Base-by-base conservation (phyloP, 2,329 filamentous ascomycete genomes). In the Diaporthe batatas region DNA sequence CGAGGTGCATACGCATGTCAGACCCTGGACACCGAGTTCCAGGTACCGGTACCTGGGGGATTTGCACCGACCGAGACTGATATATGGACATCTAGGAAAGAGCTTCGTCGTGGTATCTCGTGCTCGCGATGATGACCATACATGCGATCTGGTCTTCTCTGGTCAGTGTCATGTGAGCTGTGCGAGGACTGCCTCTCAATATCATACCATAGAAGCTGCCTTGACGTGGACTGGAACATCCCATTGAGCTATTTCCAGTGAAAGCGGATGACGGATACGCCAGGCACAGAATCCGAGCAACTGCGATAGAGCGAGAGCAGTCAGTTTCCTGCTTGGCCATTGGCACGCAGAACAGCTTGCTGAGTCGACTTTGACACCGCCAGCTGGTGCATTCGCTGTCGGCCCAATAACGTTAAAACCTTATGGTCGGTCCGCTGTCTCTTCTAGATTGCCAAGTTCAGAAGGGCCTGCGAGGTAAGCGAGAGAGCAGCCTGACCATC, bases 341-440 rank as follows among this genome's bases (percentile, higher is more conserved):
- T 12, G 29, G 39, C 59, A 49, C 34, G 42, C 42, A 36, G 2
- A 65, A 3, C 29, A 12, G 42, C 29, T 16, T 29, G 21, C 21
- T 1, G 42, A 23, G 11, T 11, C 18, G 44, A 5, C 0, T 10
- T 10, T 32, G 11, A 18, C 10, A 36, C 21, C 18, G 5, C 25
- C 6, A 39, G 2, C 21, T 21, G n/a, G 21, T 5, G 12, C 21
- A 49, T 44, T 23, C 12, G 42, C 42, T 11, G 10, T 23, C 44
- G 32, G 12, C 21, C 29, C 11, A 51, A 10, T 23, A 21, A 49
- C 4, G 18, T 51, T n/a, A 23, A 39, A 67, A 67, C 18, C 29
- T 65, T 67, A 44, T 23, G 62, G 32, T 67, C 62, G 47, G 62
- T 39, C n/a, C 62, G 47, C 44, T 67, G 62, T 47, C 62, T 67